phyloP scores from a whole-genome alignment of 352 stramenopile genomes.

The Globisporangium polare region DNA sequence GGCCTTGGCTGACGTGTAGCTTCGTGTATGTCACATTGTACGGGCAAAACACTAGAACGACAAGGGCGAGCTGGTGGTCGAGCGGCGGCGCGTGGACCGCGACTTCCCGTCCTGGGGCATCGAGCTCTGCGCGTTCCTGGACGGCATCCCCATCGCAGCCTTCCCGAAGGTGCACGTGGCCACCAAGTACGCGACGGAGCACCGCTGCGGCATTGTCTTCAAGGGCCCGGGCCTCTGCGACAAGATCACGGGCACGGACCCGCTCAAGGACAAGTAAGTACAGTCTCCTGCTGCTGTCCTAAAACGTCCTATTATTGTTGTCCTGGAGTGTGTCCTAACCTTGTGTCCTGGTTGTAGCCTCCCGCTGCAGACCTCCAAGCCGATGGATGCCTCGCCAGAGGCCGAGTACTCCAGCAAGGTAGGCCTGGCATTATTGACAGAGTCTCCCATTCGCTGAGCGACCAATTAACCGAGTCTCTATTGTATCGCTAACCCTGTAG shows the following conservation, averaged over 20 bases:
- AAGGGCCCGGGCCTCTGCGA: conserved; percentile 75
- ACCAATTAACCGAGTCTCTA: background rate
- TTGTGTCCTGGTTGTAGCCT: conserved; percentile 31
- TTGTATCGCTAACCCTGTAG: background rate
- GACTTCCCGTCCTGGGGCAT: conserved; percentile 83
- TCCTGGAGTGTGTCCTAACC: background rate
- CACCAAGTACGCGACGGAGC: conserved; percentile 86
- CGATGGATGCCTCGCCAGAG: conserved; percentile 57
- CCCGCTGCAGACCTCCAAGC: conserved; percentile 52
- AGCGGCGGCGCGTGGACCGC: conserved; percentile 73
- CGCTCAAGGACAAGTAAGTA: conserved; percentile 84
- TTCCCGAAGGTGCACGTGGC: conserved; percentile 66
- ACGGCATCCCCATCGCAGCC: conserved; percentile 49
- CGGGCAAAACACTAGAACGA: no score
- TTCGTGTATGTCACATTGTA: background rate
- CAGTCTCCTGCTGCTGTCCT: background rate
- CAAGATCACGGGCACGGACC: conserved; percentile 84
- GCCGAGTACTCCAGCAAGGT: conserved; percentile 70
- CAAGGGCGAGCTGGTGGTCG: conserved; percentile 57
- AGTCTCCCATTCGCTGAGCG: no score
- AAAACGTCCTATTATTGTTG: background rate
- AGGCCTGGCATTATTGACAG: background rate
- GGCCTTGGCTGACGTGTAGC: background rate
- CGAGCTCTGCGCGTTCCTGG: conserved; percentile 74
- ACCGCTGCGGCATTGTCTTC: conserved; percentile 86